These are phyloP conservation scores for Kandelia obovata DNA, from an alignment of 345 rosid species.

Conservation along the genomic window DNA sequence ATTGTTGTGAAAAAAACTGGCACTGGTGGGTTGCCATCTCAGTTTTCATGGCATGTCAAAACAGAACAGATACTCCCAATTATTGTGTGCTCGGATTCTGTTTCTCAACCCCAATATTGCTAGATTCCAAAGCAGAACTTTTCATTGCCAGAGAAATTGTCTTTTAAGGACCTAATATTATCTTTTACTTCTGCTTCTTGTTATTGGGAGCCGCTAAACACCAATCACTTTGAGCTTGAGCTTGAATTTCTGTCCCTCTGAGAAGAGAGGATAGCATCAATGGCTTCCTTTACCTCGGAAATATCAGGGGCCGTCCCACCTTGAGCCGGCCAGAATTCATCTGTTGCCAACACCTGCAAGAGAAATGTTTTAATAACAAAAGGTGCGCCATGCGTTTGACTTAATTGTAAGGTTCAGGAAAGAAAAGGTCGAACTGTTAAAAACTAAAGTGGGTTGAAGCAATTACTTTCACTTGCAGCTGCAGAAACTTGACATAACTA, in stretches of 20 bases:
- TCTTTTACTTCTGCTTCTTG: conserved; percentile 10
- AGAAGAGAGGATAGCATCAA: conserved; percentile 88
- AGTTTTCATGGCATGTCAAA: too few relatives aligned
- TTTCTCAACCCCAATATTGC: background rate
- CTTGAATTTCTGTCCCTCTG: conserved; percentile 57
- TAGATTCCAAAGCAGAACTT: conserved; percentile 21
- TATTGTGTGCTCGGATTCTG: too few relatives aligned
- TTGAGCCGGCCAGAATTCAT: conserved; percentile 95
- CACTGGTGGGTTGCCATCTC: too few relatives aligned
- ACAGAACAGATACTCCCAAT: too few relatives aligned
- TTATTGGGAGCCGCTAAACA: background rate
- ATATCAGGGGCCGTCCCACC: conserved; percentile 94
- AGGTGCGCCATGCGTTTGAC: too few relatives aligned
- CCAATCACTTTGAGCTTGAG: conserved; percentile 18
- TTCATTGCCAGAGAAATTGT: conserved; percentile 20
- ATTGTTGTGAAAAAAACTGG: too few relatives aligned
- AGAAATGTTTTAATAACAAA: background rate
- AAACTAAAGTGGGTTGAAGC: background rate
- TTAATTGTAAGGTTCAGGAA: too few relatives aligned
- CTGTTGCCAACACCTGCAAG: conserved; percentile 77
- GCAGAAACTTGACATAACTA: conserved; percentile 91
- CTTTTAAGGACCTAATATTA: conserved; percentile 7
- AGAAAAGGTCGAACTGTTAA: too few relatives aligned
- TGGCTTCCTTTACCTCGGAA: conserved; percentile 92
- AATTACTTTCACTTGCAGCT: conserved; percentile 85